These are phyloP conservation scores for Phascolomyces articulosus DNA, from an alignment of 371 early-diverging fungal species.

Conservation along the genomic window DNA sequence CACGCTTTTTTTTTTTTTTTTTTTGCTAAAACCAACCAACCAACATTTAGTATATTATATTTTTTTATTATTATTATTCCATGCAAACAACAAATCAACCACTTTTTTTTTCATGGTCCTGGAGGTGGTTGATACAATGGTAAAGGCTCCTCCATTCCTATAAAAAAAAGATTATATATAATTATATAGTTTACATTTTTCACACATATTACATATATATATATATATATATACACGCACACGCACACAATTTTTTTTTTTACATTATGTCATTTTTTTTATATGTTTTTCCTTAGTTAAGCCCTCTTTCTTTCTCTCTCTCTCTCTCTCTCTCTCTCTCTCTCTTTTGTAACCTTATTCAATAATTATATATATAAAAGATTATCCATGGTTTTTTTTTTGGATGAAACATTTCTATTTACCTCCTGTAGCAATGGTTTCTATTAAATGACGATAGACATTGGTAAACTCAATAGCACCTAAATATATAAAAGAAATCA, in stretches of 20 bases:
- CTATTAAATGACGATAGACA: conserved; percentile 38
- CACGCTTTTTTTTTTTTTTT: background rate
- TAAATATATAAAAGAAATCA: conserved; percentile 9
- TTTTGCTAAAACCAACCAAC: background rate
- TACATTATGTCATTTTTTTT: too few species aligned
- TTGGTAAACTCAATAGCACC: conserved; percentile 57
- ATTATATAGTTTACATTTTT: conserved; percentile 15
- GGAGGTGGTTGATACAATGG: conserved; percentile 32
- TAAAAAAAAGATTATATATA: too few species aligned
- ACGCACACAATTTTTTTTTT: background rate
- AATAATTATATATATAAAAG: background rate
- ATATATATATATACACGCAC: background rate
- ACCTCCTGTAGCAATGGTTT: conserved; percentile 34
- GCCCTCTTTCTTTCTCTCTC: conserved; percentile 2
- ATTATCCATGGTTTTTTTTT: background rate
- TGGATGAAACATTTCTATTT: background rate
- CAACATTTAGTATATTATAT: background rate
- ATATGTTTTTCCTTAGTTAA: background rate
- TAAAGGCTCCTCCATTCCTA: conserved; percentile 39
- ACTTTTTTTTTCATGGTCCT: background rate
- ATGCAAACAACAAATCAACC: too few species aligned
- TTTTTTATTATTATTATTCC: background rate
- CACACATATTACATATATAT: background rate
- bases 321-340: conserved; percentile 3
- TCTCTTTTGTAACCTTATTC: background rate